A percentile compares a stretch with the other conserved stretches of the same genome.
Evolutionary conservation across 176 grass and related monocot species (phyloP).

Genomic region (Elymus sibiricus): DNA sequence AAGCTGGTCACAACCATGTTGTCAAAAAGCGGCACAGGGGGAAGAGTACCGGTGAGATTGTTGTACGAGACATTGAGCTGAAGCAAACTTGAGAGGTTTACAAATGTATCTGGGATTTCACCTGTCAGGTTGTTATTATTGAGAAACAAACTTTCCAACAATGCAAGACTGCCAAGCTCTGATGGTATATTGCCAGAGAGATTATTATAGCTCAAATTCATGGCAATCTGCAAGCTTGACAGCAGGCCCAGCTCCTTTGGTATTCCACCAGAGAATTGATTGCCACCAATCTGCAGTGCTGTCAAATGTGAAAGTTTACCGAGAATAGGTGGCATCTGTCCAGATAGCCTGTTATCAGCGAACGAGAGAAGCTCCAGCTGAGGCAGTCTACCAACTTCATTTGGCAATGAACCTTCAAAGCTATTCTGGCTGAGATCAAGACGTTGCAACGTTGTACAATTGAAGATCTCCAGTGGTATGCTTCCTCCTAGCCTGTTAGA

Average conservation of each 20-base stretch:
- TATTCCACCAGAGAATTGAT: conserved; percentile 77
- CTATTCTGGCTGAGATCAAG: conserved; percentile 94
- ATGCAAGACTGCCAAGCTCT: conserved; percentile 87
- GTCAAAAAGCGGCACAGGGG: conserved; percentile 64
- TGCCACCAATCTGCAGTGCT: conserved; percentile 91
- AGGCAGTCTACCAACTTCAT: conserved; percentile 73
- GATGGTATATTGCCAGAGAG: conserved; percentile 76
- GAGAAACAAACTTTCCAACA: conserved; percentile 76
- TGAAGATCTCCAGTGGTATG: conserved; percentile 84
- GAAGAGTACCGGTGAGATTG: conserved; percentile 74
- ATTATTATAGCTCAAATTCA: conserved; percentile 95
- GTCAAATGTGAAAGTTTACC: conserved; percentile 83
- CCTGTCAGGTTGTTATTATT: conserved; percentile 85
- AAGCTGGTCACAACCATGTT: conserved; percentile 73
- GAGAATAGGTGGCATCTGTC: conserved; percentile 71
- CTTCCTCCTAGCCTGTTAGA: conserved; percentile 76
- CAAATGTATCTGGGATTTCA: conserved; percentile 92
- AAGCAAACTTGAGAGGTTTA: conserved; percentile 88
- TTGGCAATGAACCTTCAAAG: conserved; percentile 69
- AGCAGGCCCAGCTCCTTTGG: conserved; percentile 79
- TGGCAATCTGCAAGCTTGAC: conserved; percentile 89
- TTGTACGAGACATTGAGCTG: conserved; percentile 93
- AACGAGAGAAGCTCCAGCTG: conserved; percentile 87
- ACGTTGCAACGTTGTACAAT: conserved; percentile 81
- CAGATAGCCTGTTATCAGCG: conserved; percentile 78